phyloP scores from a whole-genome alignment of 2,329 filamentous ascomycete genomes.

The Ampelomyces quisqualis region DNA sequence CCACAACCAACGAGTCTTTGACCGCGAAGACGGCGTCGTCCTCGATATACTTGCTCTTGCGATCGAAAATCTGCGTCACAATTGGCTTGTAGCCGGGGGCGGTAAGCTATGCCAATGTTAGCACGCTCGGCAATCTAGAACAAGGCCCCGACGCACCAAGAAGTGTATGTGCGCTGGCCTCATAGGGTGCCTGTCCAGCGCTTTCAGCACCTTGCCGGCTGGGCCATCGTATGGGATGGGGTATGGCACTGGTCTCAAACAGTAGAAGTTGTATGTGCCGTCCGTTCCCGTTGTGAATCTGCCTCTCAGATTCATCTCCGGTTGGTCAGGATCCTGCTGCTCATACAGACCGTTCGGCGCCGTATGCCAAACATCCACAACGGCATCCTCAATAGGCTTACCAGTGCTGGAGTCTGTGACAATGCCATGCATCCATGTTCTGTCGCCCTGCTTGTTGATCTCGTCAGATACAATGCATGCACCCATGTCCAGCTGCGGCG shows the following conservation, averaged over 20 bases:
- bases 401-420: slow-evolving; percentile 61
- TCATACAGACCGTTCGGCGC: slow-evolving; percentile 68
- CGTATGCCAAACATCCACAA: slow-evolving; percentile 78
- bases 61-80: slow-evolving; percentile 77
- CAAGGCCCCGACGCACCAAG: slow-evolving; percentile 47
- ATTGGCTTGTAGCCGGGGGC: slow-evolving; percentile 65
- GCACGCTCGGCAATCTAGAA: neutral
- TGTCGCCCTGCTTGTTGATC: slow-evolving; percentile 49
- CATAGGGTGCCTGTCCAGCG: slow-evolving; percentile 63
- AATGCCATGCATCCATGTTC: slow-evolving; percentile 65
- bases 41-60: slow-evolving; percentile 61
- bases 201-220: slow-evolving; percentile 57
- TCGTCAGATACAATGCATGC: slow-evolving; percentile 61
- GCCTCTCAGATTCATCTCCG: slow-evolving; percentile 72
- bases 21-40: slow-evolving; percentile 62
- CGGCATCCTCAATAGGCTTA: slow-evolving; percentile 63
- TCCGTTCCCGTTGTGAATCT: slow-evolving; percentile 67
- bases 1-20: slow-evolving; percentile 60
- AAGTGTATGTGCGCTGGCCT: slow-evolving; percentile 66
- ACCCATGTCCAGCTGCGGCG: slow-evolving; percentile 69
- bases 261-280: slow-evolving; percentile 59
- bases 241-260: slow-evolving; percentile 50
- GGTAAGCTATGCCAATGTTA: slow-evolving; percentile 46
- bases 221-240: slow-evolving; percentile 60
- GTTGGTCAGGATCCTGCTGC: slow-evolving; percentile 70